Base-by-base conservation (phyloP, 306 rosid species). In the Sesbania bispinosa region DNA sequence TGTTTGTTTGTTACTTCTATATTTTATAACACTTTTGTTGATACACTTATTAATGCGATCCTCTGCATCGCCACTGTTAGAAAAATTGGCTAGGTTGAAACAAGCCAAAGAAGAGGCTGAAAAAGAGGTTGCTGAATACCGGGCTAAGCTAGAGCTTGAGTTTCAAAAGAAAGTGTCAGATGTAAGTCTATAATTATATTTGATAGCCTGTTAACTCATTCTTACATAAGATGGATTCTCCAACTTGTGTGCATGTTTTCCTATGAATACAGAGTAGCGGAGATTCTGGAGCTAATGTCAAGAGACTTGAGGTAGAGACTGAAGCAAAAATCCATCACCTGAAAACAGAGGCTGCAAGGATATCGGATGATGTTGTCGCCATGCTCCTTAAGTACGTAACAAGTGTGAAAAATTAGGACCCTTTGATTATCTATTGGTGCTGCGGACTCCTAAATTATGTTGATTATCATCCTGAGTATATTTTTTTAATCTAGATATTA, bases 91-190 rank as follows among this genome's bases (percentile, higher is more conserved):
- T 70, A 87, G 97, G 67, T 87, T 94, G 85, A 94, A 88, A 79
- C 97, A 94, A 70, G 99, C 97, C 69, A 88, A 94, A 75, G 96
- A 94, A 11, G 99, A 90, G 87, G 99, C 99, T 7, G 95, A 79
- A 18, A 89, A 71, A 87, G 96, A 94, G 85, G 73, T 91, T 64
- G 87, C 93, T 45, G 88, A 86, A 54, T 87, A 85, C 73, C 90
- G 99, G 20, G 86, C 90, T 51, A 96, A 94, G 73, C 81, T 88
- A 66, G 99, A 94, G 80, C 16, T 11, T 3, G 93, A 85, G 74
- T 94, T 87, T 85, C 93, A 94, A 84, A 88, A 79, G 88, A 94
- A 89, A 83, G 59, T 89, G 18, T 79, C 83, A 0, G 96, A 89
- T 71, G 98, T 87, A 75, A 68, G 76, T 62, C 10, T 33, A 50